These are phyloP conservation scores for Saccharomycopsis capsularis DNA, from an alignment of 805 yeast genomes.

Conservation along the genomic window DNA sequence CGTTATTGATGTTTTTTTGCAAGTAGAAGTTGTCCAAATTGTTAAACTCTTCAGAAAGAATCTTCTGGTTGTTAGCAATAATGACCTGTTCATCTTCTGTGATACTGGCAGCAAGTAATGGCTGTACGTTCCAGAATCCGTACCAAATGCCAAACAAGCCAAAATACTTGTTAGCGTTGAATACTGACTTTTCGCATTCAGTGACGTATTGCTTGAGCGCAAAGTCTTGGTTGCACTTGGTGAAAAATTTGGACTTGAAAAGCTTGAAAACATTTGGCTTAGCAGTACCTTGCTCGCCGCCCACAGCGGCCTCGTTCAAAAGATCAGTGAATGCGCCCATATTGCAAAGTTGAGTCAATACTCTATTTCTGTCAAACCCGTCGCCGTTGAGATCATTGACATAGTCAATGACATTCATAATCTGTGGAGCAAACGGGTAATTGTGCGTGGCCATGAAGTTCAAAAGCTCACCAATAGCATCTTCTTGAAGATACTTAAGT, in stretches of 20 bases:
- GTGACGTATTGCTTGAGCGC: slow-evolving; percentile 11
- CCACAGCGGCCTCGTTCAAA: not conserved
- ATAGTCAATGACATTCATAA: not conserved
- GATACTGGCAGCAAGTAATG: not conserved
- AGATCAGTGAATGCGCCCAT: not conserved
- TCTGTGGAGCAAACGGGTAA: not conserved
- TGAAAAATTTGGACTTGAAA: slow-evolving; percentile 9
- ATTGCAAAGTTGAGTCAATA: not conserved
- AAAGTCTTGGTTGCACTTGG: slow-evolving; percentile 9
- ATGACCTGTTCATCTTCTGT: not conserved
- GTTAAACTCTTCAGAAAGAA: slow-evolving; percentile 13
- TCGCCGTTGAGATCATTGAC: not conserved
- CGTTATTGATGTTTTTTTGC: slow-evolving; percentile 16
- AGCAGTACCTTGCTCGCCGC: not conserved
- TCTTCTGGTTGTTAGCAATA: not conserved
- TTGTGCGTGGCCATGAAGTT: not conserved
- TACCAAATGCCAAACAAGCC: slow-evolving; percentile 15
- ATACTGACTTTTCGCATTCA: slow-evolving; percentile 7
- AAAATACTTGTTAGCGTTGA: slow-evolving; percentile 12
- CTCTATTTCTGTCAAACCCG: not conserved
- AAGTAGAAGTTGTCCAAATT: slow-evolving; percentile 20
- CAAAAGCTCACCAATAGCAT: slow-evolving; percentile 3
- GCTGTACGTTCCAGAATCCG: slow-evolving; percentile 10
- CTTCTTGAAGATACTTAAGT: slow-evolving; percentile 7
- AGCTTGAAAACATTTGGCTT: not conserved